Conservation (phyloP, 164 flowering plant species). For the Umbilicus rupestris region DNA sequence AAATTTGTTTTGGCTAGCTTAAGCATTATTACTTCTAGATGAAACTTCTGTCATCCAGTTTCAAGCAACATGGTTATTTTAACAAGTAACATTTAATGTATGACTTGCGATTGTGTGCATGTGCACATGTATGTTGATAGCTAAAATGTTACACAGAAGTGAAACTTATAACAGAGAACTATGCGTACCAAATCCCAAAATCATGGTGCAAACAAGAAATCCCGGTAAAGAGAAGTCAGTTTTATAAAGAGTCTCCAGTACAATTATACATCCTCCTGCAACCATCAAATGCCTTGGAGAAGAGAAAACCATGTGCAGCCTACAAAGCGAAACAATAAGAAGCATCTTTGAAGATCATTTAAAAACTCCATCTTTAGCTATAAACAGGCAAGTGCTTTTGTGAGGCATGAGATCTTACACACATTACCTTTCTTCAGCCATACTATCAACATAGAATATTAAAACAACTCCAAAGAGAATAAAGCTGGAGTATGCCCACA, state of each 20-base stretch:
- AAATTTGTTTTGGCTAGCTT: not conserved
- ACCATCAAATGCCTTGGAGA: slow-evolving; percentile 90
- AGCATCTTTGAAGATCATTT: slow-evolving; percentile 4
- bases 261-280: slow-evolving; percentile 77
- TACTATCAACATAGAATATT: slow-evolving; percentile 77
- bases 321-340: slow-evolving; percentile 21
- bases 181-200: slow-evolving; percentile 75
- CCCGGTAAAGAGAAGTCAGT: slow-evolving; percentile 89
- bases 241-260: slow-evolving; percentile 71
- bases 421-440: slow-evolving; percentile 90
- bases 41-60: not conserved
- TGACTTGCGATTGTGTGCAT: not conserved
- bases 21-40: not conserved
- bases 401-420: not conserved
- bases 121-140: not conserved
- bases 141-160: not conserved
- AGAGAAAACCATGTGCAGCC: slow-evolving; percentile 94
- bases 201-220: slow-evolving; percentile 54
- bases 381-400: not conserved
- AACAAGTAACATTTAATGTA: not conserved
- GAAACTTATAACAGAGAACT: not conserved
- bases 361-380: not conserved
- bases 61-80: not conserved
- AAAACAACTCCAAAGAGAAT: slow-evolving; percentile 72
- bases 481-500: slow-evolving; percentile 71